Evolutionary conservation across 1,284 basidiomycete species (phyloP).

Genomic region (Heterobasidion occidentale): DNA sequence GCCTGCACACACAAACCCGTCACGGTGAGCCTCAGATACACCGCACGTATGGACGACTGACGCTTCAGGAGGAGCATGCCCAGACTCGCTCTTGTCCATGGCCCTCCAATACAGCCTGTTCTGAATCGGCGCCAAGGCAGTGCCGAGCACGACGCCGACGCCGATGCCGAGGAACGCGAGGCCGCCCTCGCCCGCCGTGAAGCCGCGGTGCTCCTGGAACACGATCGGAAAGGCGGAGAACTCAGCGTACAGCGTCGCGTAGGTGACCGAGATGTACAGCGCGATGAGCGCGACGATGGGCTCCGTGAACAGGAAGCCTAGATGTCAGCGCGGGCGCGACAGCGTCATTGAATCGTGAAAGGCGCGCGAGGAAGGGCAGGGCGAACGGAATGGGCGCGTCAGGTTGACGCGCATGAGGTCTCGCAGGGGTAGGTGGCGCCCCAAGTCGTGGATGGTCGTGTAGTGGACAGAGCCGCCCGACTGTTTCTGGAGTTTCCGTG

Average conservation of each 20-base stretch:
- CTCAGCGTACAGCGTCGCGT: conserved; percentile 50
- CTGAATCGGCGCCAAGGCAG: conserved; percentile 44
- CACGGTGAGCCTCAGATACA: not conserved
- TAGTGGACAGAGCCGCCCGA: conserved; percentile 36
- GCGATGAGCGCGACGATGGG: conserved; percentile 62
- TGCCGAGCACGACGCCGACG: conserved; percentile 47
- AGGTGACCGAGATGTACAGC: conserved; percentile 62
- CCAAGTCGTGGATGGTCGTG: conserved; percentile 47
- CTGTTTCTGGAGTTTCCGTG: conserved; percentile 36
- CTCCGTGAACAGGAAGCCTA: conserved; percentile 60
- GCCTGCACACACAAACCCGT: conserved; percentile 24
- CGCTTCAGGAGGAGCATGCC: conserved; percentile 55
- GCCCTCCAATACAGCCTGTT: conserved; percentile 48
- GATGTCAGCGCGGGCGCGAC: not conserved
- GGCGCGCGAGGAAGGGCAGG: not conserved
- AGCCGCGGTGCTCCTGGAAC: conserved; percentile 51
- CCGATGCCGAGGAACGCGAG: conserved; percentile 63
- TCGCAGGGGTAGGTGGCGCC: conserved; percentile 34
- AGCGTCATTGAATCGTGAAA: not conserved
- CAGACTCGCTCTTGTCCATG: conserved; percentile 39
- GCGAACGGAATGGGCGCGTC: conserved; percentile 52
- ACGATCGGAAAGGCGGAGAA: conserved; percentile 59
- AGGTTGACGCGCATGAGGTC: conserved; percentile 38
- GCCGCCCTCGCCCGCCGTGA: conserved; percentile 51
- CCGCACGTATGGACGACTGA: conserved; percentile 19